Evolutionary conservation across 345 rosid species (phyloP), one percentile per base, ranked within the genome.

Genomic region (Eutrema japonicum): DNA sequence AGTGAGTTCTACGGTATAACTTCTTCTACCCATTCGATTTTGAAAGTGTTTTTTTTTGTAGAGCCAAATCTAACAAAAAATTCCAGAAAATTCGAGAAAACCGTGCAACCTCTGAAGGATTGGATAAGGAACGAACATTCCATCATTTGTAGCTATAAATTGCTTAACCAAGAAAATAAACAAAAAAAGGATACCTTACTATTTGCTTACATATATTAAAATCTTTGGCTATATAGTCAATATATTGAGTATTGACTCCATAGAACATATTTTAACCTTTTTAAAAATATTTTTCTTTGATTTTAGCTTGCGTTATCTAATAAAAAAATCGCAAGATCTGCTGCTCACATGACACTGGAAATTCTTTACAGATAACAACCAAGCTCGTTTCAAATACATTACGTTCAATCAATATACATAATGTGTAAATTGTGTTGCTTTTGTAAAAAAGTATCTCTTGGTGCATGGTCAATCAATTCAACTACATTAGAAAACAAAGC

Each of bases 381-480:
- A 36, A 45, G 22, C 11, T 53, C n/a, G 63, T 43, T 40, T 32
- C 49, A 43, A 22, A 72, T 63, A 52, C 12, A 11, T 12, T 30
- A 52, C 37, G 10, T 40, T 16, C 61, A 40, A 41, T 16, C 22
- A 18, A 71, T 50, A 57, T 50, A 61, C 38, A 56, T 59, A 72
- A 32, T 30, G 32, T 48, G 3, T 29, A 37, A 30, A 53, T 32
- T 54, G 38, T 54, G 41, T 33, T 55, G 41, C 40, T 55, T 55
- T 32, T n/a, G 41, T 55, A n/a, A 33, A n/a, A 7, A 55, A 32
- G 41, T 32, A 22, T 33, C 60, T 13, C 41, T 54, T 40, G 9
- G 37, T 54, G 40, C 6, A 10, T 8, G 40, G n/a, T 55, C 60
- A 54, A 54, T 54, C 38, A 54, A 54, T 32, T 54, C 38, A 54